Conservation (phyloP, 176 grass and related monocot genomes). For the Otatea glauca region DNA sequence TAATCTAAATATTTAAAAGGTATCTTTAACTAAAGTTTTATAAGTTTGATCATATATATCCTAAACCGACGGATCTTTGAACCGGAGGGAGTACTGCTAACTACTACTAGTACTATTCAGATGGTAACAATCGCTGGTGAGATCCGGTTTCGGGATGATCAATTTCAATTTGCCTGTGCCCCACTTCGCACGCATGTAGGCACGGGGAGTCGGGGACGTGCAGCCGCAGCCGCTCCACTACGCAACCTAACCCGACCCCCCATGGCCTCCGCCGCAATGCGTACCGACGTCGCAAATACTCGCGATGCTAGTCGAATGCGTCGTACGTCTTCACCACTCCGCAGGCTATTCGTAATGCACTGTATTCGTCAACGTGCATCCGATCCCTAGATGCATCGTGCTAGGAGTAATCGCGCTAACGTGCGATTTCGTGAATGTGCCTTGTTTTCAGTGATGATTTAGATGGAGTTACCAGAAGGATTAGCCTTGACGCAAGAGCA, state of each 20-base stretch:
- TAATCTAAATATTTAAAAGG: too few species aligned
- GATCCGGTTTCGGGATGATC: conserved; percentile 21
- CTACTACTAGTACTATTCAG: too few species aligned
- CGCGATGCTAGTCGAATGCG: neutral
- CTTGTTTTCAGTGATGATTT: conserved; percentile 36
- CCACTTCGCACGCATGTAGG: neutral
- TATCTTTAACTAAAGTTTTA: too few species aligned
- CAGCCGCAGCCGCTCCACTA: neutral
- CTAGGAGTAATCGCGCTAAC: neutral
- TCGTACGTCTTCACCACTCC: neutral
- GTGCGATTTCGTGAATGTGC: neutral
- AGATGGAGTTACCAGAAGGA: neutral
- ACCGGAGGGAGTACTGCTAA: too few species aligned
- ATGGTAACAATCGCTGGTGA: too few species aligned
- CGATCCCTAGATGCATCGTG: conserved; percentile 45
- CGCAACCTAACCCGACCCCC: neutral
- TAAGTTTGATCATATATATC: too few species aligned
- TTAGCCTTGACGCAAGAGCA: conserved; percentile 39
- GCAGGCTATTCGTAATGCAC: neutral
- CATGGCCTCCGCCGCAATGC: too few species aligned
- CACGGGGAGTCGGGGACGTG: neutral
- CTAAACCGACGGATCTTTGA: too few species aligned
- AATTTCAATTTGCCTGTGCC: neutral
- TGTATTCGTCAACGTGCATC: neutral
- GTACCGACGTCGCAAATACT: too few species aligned